These are phyloP conservation scores for Endothia cerciana DNA, from an alignment of 2,329 filamentous ascomycete genomes.

Conservation along the genomic window DNA sequence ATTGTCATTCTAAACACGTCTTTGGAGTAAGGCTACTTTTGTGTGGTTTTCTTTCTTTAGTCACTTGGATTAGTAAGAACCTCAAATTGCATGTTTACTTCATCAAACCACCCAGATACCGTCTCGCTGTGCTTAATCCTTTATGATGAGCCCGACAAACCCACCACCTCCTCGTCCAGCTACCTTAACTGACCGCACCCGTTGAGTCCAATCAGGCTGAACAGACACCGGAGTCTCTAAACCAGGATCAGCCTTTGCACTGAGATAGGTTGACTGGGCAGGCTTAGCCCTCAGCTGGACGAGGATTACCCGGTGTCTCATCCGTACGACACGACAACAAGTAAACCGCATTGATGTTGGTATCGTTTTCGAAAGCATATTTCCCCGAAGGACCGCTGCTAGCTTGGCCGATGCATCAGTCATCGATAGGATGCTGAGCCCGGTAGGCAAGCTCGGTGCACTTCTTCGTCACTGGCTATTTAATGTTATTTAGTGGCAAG, in stretches of 20 bases:
- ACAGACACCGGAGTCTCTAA: not conserved
- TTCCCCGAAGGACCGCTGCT: not conserved
- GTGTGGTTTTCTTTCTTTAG: too few relatives aligned
- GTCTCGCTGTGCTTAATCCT: not conserved
- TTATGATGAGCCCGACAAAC: not conserved
- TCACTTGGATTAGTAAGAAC: too few relatives aligned
- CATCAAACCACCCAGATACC: not conserved
- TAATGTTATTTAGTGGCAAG: not conserved
- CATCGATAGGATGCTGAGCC: not conserved
- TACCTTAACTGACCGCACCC: not conserved
- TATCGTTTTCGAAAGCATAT: constrained; percentile 3
- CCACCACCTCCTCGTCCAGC: not conserved
- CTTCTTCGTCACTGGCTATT: not conserved
- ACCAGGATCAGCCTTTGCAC: not conserved
- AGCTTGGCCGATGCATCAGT: not conserved
- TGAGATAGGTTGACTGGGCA: not conserved
- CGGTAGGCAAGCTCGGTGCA: not conserved
- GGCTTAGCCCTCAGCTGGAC: not conserved
- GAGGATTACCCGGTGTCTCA: constrained; percentile 1
- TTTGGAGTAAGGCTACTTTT: not conserved
- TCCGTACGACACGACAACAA: not conserved
- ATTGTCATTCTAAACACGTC: not conserved
- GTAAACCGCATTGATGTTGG: constrained; percentile 5
- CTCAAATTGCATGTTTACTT: too few relatives aligned
- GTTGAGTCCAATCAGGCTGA: not conserved